phyloP scores from a whole-genome alignment of 2,329 filamentous ascomycete genomes.

The Penicillium sp. region DNA sequence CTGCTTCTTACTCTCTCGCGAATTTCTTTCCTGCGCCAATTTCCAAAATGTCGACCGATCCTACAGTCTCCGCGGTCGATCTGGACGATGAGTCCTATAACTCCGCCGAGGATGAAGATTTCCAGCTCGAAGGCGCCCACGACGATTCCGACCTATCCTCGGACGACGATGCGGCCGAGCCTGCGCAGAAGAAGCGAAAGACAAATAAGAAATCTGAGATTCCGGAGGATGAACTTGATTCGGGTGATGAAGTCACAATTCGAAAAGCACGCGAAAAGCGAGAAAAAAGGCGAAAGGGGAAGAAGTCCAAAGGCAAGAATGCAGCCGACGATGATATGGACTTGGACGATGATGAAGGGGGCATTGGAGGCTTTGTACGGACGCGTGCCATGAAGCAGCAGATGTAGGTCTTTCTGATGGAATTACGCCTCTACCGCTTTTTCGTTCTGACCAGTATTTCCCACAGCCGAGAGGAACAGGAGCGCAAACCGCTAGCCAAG shows the following conservation, averaged over 20 bases:
- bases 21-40: not conserved
- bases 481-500: conserved; percentile 47
- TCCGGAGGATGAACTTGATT: conserved; percentile 48
- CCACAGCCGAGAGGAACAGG: conserved; percentile 38
- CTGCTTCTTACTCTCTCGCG: conserved; percentile 3
- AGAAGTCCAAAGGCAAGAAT: conserved; percentile 31
- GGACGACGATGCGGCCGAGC: conserved; percentile 33
- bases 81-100: conserved; percentile 38
- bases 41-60: conserved; percentile 21
- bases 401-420: conserved; percentile 36
- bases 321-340: conserved; percentile 41
- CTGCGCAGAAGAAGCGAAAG: conserved; percentile 42
- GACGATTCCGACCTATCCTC: conserved; percentile 38
- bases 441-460: conserved; percentile 3
- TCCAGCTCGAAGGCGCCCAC: conserved; percentile 34
- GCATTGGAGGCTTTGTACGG: conserved; percentile 52
- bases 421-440: not conserved
- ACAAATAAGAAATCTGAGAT: conserved; percentile 24
- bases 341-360: conserved; percentile 45
- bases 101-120: conserved; percentile 42
- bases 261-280: conserved; percentile 46
- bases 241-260: conserved; percentile 59
- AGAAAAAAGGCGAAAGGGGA: conserved; percentile 40
- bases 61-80: conserved; percentile 16
- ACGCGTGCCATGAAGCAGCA: conserved; percentile 54